Evolutionary conservation across 306 rosid species (phyloP), one percentile per base, ranked within the genome.

Genomic region (Erythrophleum fordii): DNA sequence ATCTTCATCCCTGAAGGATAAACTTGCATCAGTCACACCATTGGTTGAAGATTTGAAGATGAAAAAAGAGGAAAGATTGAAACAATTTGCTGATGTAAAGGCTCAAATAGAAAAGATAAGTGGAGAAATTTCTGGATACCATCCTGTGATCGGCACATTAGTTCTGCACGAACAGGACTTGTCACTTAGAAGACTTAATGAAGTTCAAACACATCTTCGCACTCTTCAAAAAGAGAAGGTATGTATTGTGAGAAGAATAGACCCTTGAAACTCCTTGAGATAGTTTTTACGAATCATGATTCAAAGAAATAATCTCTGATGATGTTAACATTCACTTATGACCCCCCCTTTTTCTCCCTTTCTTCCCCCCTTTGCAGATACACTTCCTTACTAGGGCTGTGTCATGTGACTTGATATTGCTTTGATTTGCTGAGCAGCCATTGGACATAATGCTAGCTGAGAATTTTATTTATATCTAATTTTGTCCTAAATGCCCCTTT

Each of bases 191-290:
- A 93, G 91, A 89, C 93, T 95, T 8, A 93, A 86, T 73, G 99
- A 95, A 72, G 90, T 84, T 83, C 97, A 93, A 88, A 85, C 85
- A 9, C 94, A 87, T 82, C 95, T 95, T 37, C 92, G 85, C 61
- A 31, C 85, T 75, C 92, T 95, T 83, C 97, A 95, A 83, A 95
- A 90, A 84, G 98, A 95, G 84, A 95, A 95, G 97, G 99, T 93
- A 82, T 55, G 80, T 34, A 41, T 69, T n/a, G 55, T 75, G 39
- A 60, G 46, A 53, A 48, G 45, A 61, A 67, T 22, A 62, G 29
- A 51, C 6, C 42, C 56, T 84, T 65, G 75, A 69, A 11, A 31
- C 46, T 73, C 59, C 62, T 39, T 69, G 35, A 22, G 55, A 65
- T 41, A n/a, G 46, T 64, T 53, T 51, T 75, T 5, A 25, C 16